Evolutionary conservation across 2,329 filamentous ascomycete species (phyloP), one percentile per base, ranked within the genome.

Genomic region (Xylariales sp.): DNA sequence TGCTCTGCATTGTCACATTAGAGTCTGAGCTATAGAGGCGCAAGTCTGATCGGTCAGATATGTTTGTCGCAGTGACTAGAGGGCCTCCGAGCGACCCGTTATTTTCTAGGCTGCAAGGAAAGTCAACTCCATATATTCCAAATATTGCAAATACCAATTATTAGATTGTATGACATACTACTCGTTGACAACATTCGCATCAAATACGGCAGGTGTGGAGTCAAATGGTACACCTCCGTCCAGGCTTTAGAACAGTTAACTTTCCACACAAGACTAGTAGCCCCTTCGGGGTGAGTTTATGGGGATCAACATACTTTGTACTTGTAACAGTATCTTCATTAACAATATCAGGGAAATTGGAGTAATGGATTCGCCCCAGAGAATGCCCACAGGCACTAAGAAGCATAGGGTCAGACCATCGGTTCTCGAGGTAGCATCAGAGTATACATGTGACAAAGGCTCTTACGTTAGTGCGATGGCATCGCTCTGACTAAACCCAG

Each of bases 321-420:
- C 13, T n/a, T n/a, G 34, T 37, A 4, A 37, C 34, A n/a, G 34
- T n/a, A 11, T 25, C 29, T 18, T 29, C 25, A 2, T 37, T 25
- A 7, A 37, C 34, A 24, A 37, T 37, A 28, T 37, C 34, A 5
- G 34, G 34, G 16, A 37, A 37, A 25, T 37, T 37, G 25, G 24
- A 27, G 17, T 37, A 37, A 15, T 37, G 34, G 12, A 37, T 37
- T 8, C 34, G 34, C 13, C 34, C 34, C 10, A 37, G 25, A 1
- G 34, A 37, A 14, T 37, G 34, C 3, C 34, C 34, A 29, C 34
- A 37, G 11, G 34, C 34, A 18, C 34, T 37, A n/a, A n/a, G 21
- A 10, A 31, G 5, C 14, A 4, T 4, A 1, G 16, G 19, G 12
- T 19, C 17, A 33, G 17, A 21, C 6, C 3, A 12, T 15, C 7